A percentile compares a stretch with the other conserved stretches of the same genome.
These are phyloP conservation scores for Neoascochyta sp. DNA, from an alignment of 2,329 filamentous ascomycete genomes.

Conservation along the genomic window DNA sequence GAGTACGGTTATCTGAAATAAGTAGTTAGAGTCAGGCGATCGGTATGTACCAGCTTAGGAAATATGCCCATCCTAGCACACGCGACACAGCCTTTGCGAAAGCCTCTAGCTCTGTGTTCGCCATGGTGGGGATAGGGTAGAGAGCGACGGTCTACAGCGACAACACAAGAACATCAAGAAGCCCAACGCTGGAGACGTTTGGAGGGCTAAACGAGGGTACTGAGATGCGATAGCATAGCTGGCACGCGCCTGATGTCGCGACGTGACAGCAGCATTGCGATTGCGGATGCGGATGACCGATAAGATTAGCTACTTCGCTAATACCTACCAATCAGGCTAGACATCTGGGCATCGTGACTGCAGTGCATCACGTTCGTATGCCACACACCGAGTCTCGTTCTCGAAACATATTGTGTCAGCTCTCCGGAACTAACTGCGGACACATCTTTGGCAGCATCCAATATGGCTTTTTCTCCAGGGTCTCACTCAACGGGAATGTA, in stretches of 20 bases:
- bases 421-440: too few species aligned
- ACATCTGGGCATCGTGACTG: too few species aligned
- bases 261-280: constrained; percentile 13
- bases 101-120: constrained; percentile 20
- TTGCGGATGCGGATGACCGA: too few species aligned
- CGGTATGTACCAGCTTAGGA: constrained; percentile 38
- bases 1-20: too few species aligned
- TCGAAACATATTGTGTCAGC: too few species aligned
- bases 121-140: constrained; percentile 10
- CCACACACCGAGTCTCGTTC: too few species aligned
- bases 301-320: too few species aligned
- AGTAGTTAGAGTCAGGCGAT: constrained; percentile 2
- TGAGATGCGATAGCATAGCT: constrained; percentile 10
- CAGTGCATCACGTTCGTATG: too few species aligned
- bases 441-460: too few species aligned
- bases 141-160: constrained; percentile 6
- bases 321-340: too few species aligned
- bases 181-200: constrained; percentile 1
- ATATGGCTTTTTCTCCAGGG: too few species aligned
- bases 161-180: constrained; percentile 5
- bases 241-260: constrained; percentile 14
- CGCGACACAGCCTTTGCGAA: constrained; percentile 35
- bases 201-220: constrained; percentile 3
- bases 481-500: too few species aligned
- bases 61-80: constrained; percentile 37